Conservation (phyloP, 371 early-diverging fungal genomes). For the Smittium mucronatum region DNA sequence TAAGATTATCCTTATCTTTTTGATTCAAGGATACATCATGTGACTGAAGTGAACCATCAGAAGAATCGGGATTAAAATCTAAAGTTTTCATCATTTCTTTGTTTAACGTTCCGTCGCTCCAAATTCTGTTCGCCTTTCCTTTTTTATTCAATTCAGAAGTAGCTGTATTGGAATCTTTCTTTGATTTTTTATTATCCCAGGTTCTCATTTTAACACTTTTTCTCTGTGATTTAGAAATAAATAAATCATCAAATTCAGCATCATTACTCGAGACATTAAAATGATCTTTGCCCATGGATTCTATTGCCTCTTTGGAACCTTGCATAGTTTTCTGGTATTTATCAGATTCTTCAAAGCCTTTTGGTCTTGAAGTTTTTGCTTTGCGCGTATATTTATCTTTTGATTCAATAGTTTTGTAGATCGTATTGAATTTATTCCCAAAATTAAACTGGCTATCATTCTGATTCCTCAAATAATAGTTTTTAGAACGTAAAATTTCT, state of each 20-base stretch:
- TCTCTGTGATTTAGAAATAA: slow-evolving; percentile 15
- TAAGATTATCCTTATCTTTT: slow-evolving; percentile 42
- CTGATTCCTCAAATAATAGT: slow-evolving; percentile 17
- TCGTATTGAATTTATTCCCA: slow-evolving; percentile 34
- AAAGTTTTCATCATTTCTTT: slow-evolving; percentile 39
- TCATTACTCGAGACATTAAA: slow-evolving; percentile 3
- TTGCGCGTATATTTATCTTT: slow-evolving; percentile 10
- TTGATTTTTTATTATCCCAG: slow-evolving; percentile 8
- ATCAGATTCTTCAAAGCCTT: slow-evolving; percentile 71
- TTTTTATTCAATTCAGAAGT: slow-evolving; percentile 19
- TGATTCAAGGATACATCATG: slow-evolving; percentile 21
- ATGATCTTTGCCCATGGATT: slow-evolving; percentile 41
- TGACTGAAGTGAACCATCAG: slow-evolving; percentile 17
- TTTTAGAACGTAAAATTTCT: not conserved
- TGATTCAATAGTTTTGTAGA: slow-evolving; percentile 32
- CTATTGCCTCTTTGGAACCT: slow-evolving; percentile 45
- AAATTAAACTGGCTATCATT: slow-evolving; percentile 26
- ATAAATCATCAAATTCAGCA: not conserved
- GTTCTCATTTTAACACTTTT: slow-evolving; percentile 7
- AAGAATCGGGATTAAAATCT: slow-evolving; percentile 41
- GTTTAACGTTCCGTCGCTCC: slow-evolving; percentile 38
- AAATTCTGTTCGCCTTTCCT: slow-evolving; percentile 29
- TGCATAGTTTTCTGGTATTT: slow-evolving; percentile 61
- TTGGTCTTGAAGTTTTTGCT: slow-evolving; percentile 38
- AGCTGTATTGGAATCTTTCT: slow-evolving; percentile 6